Conservation (phyloP, 2,329 filamentous ascomycete genomes). For the Thielaviopsis punctulata region DNA sequence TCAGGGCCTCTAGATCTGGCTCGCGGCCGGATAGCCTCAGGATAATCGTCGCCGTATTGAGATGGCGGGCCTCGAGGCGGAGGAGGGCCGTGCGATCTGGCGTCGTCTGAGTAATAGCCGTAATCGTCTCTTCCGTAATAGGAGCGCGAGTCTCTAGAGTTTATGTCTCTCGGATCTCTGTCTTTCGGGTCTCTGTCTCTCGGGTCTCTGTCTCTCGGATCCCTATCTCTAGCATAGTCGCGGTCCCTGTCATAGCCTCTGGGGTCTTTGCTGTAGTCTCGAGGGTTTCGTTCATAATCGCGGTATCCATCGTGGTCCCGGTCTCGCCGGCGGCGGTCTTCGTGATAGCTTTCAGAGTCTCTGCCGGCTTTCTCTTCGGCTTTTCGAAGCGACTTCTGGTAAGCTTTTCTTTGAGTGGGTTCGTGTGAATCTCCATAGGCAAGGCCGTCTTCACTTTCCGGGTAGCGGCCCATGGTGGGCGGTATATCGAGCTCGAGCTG, state of each 20-base stretch:
- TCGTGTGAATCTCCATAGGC: conserved; percentile 10
- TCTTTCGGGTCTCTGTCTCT: conserved; percentile 2
- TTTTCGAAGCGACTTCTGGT: conserved; percentile 7
- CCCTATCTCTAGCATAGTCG: not conserved
- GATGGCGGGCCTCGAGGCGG: not conserved
- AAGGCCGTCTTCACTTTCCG: conserved; percentile 7
- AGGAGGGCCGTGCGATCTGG: not conserved
- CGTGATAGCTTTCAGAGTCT: not conserved
- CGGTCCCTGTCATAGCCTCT: not conserved
- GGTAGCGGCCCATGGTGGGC: conserved; percentile 4
- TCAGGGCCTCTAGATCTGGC: not conserved
- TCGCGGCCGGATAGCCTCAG: not conserved
- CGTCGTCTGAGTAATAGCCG: not conserved
- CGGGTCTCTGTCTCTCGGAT: not conserved
- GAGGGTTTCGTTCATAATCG: not conserved
- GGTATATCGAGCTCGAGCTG: not conserved
- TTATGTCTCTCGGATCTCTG: not conserved
- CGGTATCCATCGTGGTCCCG: not conserved
- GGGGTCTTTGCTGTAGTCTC: not conserved
- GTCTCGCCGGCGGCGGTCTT: not conserved
- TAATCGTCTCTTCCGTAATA: not conserved
- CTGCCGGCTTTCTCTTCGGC: not conserved
- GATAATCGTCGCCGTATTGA: not conserved
- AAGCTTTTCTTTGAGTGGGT: conserved; percentile 6
- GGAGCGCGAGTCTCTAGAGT: not conserved